These are phyloP conservation scores for Xerocomellus intermedius DNA, from an alignment of 768 basidiomycete species.

Conservation along the genomic window DNA sequence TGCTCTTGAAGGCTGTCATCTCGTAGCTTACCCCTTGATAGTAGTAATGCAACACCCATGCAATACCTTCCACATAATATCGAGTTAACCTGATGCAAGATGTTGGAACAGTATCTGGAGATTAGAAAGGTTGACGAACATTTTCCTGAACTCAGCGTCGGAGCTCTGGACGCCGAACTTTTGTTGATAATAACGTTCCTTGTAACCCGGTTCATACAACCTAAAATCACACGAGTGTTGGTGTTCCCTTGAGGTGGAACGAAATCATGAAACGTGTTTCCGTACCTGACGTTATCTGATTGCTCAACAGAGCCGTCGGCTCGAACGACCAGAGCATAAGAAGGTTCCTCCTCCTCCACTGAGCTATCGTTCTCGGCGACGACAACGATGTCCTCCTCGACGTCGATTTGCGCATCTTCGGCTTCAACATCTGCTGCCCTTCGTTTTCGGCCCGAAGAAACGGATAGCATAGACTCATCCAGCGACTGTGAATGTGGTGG, in stretches of 20 bases:
- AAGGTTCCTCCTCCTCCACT: slow-evolving; percentile 48
- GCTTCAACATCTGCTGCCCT: slow-evolving; percentile 42
- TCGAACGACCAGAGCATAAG: slow-evolving; percentile 71
- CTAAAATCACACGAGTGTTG: slow-evolving; percentile 39
- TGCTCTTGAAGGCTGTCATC: background rate
- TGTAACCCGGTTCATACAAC: slow-evolving; percentile 95
- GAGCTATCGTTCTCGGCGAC: slow-evolving; percentile 41
- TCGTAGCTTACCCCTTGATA: slow-evolving; percentile 83
- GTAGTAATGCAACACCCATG: slow-evolving; percentile 96
- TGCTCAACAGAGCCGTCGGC: slow-evolving; percentile 93
- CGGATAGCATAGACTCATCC: slow-evolving; percentile 21
- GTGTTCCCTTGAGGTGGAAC: background rate
- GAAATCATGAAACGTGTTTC: slow-evolving; percentile 14
- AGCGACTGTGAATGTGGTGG: slow-evolving; percentile 5
- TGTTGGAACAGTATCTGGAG: slow-evolving; percentile 4
- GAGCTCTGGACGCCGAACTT: slow-evolving; percentile 80
- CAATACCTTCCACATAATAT: slow-evolving; percentile 89
- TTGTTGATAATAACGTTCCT: slow-evolving; percentile 89
- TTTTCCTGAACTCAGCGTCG: slow-evolving; percentile 70
- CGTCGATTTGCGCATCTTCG: slow-evolving; percentile 38
- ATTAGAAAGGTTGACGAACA: slow-evolving; percentile 46
- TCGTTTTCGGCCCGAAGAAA: slow-evolving; percentile 42
- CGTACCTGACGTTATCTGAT: slow-evolving; percentile 88
- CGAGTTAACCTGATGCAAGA: slow-evolving; percentile 59
- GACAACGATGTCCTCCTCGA: slow-evolving; percentile 23